Evolutionary conservation across 1,139 yeast species (phyloP).

Genomic region (Blastobotrys persicus): DNA sequence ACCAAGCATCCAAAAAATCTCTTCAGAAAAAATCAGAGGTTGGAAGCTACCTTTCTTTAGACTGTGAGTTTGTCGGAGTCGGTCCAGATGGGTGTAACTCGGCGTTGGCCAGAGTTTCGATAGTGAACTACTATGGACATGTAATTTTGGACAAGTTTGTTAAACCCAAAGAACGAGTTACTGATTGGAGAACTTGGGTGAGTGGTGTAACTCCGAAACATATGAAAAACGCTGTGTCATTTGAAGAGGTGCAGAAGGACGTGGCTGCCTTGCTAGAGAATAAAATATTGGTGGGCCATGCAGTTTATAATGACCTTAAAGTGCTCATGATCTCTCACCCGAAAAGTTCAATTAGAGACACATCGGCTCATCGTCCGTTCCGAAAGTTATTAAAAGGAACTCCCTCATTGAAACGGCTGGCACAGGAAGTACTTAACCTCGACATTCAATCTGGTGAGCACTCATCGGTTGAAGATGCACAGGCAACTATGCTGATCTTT

Average conservation of each 20-base stretch:
- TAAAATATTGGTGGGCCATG: slow-evolving; percentile 77
- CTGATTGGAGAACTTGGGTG: slow-evolving; percentile 95
- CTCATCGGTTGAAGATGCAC: slow-evolving; percentile 88
- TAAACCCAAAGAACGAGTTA: slow-evolving; percentile 67
- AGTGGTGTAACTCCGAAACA: slow-evolving; percentile 75
- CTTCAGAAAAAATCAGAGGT: slow-evolving; percentile 15
- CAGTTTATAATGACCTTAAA: slow-evolving; percentile 73
- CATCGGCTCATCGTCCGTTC: slow-evolving; percentile 61
- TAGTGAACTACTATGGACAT: slow-evolving; percentile 80
- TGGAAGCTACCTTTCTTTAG: slow-evolving; percentile 81
- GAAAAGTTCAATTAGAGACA: slow-evolving; percentile 62
- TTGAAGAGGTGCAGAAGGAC: slow-evolving; percentile 61
- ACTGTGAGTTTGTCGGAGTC: slow-evolving; percentile 93
- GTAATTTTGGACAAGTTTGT: slow-evolving; percentile 72
- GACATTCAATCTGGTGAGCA: slow-evolving; percentile 77
- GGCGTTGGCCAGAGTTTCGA: slow-evolving; percentile 80
- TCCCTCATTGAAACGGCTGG: slow-evolving; percentile 69
- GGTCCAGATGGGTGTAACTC: slow-evolving; percentile 69
- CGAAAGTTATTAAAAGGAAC: slow-evolving; percentile 60
- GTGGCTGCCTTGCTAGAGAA: slow-evolving; percentile 45
- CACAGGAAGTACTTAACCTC: slow-evolving; percentile 53
- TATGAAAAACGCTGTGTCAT: slow-evolving; percentile 63
- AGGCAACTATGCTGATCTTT: slow-evolving; percentile 78
- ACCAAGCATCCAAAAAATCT: background rate
- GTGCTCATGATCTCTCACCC: slow-evolving; percentile 71